Evolutionary conservation across 352 stramenopile genomes (phyloP), one percentile per base, ranked within the genome.

Genomic region (Peronospora belbahrii): DNA sequence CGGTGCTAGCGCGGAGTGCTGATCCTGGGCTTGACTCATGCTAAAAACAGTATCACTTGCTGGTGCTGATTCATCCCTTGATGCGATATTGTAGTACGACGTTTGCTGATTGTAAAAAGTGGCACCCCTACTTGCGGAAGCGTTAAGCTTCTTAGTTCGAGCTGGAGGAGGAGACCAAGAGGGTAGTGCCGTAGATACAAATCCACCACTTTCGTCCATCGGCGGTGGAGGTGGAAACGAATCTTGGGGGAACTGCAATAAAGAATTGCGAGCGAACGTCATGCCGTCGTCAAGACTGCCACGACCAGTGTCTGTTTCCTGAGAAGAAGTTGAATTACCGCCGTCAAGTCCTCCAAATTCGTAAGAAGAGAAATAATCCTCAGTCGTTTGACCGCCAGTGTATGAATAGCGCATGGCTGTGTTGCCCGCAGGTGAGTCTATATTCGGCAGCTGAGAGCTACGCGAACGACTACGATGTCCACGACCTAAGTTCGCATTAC

Each of bases 101-200:
- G 75, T 72, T 56, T 82, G 73, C 36, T 85, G 77, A 18, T 64
- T 83, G 64, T 87, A 88, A 33, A 85, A 85, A 3, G 66, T 62
- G 10, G 60, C 60, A 4, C 55, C 64, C 19, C 39, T 66, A 13
- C 44, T 65, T n/a, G 52, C 42, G 8, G 56, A 52, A n/a, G 57
- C 43, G 17, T 78, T 79, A 9, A 89, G 63, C 36, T 85, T 84
- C 52, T 92, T 92, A 9, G 62, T 65, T 18, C 77, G 67, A 19
- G 62, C 49, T 3, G 80, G 77, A 4, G 80, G 80, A 9, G 80
- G 80, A n/a, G 77, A 89, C 80, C 80, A 92, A 15, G 80, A 92
- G 14, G 80, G 80, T 6, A 92, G 52, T 4, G 74, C 73, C 2
- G 65, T 76, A 0, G 70, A 59, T 24, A 85, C 66, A 38, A 89